Conservation (phyloP, 108 stramenopile genomes). For the Mayamaea pseudoterrestris region DNA sequence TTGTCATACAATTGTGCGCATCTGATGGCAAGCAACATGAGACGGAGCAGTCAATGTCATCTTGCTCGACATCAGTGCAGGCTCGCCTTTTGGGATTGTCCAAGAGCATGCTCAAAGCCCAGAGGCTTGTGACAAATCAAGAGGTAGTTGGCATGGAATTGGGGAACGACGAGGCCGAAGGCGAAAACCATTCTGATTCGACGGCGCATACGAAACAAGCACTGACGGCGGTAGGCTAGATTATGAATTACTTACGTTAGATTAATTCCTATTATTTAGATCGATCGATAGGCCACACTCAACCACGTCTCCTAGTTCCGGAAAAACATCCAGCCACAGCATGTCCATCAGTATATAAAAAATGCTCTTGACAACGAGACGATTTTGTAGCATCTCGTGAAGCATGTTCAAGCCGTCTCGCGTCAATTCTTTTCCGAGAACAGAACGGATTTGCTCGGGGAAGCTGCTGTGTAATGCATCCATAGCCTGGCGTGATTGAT, state of each 20-base stretch:
- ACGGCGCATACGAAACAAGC: background rate
- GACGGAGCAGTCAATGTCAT: slow-evolving; percentile 13
- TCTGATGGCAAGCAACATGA: slow-evolving; percentile 6
- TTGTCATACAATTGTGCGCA: slow-evolving; percentile 44
- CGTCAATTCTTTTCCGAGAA: slow-evolving; percentile 64
- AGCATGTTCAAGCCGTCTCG: slow-evolving; percentile 49
- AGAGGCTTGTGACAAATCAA: slow-evolving; percentile 2
- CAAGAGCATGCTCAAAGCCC: slow-evolving; percentile 13
- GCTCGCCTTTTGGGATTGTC: slow-evolving; percentile 27
- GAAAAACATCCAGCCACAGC: slow-evolving; percentile 67
- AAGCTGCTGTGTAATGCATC: slow-evolving; percentile 38
- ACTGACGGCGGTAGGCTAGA: slow-evolving; percentile 7
- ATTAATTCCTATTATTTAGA: slow-evolving; percentile 17
- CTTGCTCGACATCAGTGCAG: slow-evolving; percentile 31
- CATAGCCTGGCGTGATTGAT: slow-evolving; percentile 24
- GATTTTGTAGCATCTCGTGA: slow-evolving; percentile 82
- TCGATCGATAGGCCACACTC: slow-evolving; percentile 52
- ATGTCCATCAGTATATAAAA: slow-evolving; percentile 78
- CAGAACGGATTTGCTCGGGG: slow-evolving; percentile 57
- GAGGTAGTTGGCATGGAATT: background rate
- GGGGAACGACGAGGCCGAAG: slow-evolving; percentile 6
- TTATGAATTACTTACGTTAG: background rate
- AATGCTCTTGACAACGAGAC: slow-evolving; percentile 70
- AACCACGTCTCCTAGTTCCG: slow-evolving; percentile 66
- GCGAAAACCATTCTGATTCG: slow-evolving; percentile 5